These are phyloP conservation scores for Ogataea philodendri DNA, from an alignment of 805 yeast genomes.

Conservation along the genomic window DNA sequence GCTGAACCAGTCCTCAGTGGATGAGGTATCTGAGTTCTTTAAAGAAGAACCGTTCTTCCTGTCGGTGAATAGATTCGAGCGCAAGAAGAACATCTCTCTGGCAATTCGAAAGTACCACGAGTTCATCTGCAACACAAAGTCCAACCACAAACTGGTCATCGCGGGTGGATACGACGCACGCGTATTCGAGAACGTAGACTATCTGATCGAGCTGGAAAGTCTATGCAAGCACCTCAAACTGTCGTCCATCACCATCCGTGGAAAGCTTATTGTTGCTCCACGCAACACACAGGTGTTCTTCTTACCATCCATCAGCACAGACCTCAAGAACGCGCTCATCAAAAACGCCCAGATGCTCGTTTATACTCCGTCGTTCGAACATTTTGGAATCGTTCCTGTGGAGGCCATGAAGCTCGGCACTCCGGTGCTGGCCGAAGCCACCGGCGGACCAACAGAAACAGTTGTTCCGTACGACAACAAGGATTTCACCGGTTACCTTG, in stretches of 20 bases:
- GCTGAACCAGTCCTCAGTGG: constrained; percentile 24
- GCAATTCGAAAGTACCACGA: constrained; percentile 69
- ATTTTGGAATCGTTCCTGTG: constrained; percentile 96
- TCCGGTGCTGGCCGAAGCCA: constrained; percentile 81
- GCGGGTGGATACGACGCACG: constrained; percentile 91
- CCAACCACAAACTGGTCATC: constrained; percentile 54
- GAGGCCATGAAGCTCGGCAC: constrained; percentile 87
- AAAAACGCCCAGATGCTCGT: constrained; percentile 56
- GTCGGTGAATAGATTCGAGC: constrained; percentile 86
- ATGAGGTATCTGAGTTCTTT: constrained; percentile 38
- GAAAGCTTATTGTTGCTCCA: constrained; percentile 18
- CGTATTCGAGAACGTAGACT: constrained; percentile 71
- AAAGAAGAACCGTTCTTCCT: constrained; percentile 46
- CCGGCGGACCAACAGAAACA: constrained; percentile 93
- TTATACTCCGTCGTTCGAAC: constrained; percentile 91
- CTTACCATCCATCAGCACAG: constrained; percentile 73
- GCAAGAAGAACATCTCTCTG: constrained; percentile 75
- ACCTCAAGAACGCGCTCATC: constrained; percentile 62
- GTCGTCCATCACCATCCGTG: constrained; percentile 39
- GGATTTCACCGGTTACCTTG: constrained; percentile 58
- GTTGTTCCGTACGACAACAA: constrained; percentile 37
- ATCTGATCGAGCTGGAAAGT: constrained; percentile 56
- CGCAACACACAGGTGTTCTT: constrained; percentile 41
- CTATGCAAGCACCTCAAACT: constrained; percentile 48
- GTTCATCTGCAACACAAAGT: constrained; percentile 35